A percentile compares a stretch with the other conserved stretches of the same genome.
Evolutionary conservation across 2,329 filamentous ascomycete genomes (phyloP).

Genomic region (Fusarium cyanostomum): DNA sequence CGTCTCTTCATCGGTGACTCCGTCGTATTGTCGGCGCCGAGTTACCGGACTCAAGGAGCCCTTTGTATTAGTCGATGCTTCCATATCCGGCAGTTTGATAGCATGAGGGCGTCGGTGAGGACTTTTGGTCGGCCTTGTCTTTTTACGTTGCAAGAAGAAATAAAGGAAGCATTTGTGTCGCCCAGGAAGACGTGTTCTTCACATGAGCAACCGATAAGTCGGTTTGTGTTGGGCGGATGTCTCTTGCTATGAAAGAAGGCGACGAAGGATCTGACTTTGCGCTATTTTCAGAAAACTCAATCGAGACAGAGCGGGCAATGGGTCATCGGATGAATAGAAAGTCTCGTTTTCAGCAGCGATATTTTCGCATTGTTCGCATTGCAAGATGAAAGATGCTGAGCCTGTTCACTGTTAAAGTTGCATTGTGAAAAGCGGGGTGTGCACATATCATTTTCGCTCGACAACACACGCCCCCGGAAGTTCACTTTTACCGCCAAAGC

Average conservation of each 20-base stretch:
- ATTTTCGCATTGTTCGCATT: background rate
- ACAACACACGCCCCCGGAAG: conserved; percentile 36
- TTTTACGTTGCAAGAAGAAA: background rate
- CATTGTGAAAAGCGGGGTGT: conserved; percentile 24
- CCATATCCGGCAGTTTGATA: conserved; percentile 6
- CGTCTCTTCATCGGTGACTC: conserved; percentile 5
- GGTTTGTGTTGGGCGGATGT: background rate
- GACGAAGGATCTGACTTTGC: background rate
- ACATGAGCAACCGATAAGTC: conserved; percentile 9
- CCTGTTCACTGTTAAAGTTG: background rate
- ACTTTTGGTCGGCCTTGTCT: background rate
- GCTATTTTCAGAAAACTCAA: background rate
- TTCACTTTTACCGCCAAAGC: conserved; percentile 42
- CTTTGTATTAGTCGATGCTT: conserved; percentile 6
- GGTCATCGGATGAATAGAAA: background rate
- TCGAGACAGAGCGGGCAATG: no score
- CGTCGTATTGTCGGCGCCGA: conserved; percentile 3
- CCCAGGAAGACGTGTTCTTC: conserved; percentile 10
- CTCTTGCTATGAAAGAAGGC: background rate
- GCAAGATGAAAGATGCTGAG: conserved; percentile 1
- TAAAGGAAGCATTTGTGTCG: conserved; percentile 14
- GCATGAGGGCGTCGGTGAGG: background rate
- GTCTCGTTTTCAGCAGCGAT: background rate
- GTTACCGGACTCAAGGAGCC: conserved; percentile 15
- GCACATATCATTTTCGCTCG: conserved; percentile 2